phyloP scores from a whole-genome alignment of 1,284 basidiomycete genomes.

The Sporisorium iseilematis-ciliati region DNA sequence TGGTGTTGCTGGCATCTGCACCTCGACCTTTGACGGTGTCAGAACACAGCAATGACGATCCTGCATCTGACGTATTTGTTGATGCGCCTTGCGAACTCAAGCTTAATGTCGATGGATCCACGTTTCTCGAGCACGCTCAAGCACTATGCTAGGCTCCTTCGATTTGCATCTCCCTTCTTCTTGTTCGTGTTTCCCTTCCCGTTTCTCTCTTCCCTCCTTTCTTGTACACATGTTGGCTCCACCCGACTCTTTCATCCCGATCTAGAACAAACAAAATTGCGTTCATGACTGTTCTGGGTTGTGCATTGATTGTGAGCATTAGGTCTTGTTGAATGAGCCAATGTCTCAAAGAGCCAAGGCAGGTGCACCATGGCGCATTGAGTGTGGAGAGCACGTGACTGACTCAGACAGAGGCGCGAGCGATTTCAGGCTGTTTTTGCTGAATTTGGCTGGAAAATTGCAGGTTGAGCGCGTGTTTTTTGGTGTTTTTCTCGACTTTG shows the following conservation, averaged over 20 bases:
- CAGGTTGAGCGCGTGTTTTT: neutral
- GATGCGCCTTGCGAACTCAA: conserved; percentile 14
- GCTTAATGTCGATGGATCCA: conserved; percentile 6
- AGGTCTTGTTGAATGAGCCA: neutral
- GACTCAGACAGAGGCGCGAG: conserved; percentile 19
- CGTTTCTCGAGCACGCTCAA: neutral
- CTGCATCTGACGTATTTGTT: conserved; percentile 2
- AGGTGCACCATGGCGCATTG: neutral
- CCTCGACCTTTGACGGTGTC: neutral
- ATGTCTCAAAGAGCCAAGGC: neutral
- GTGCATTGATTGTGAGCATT: neutral
- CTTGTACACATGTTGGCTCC: neutral
- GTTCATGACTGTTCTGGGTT: neutral
- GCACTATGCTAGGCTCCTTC: neutral
- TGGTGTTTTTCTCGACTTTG: conserved; percentile 11
- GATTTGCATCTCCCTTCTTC: neutral
- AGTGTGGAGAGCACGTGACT: conserved; percentile 28
- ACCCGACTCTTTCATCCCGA: conserved; percentile 18
- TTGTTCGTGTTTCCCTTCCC: neutral
- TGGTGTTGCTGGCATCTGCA: conserved; percentile 14
- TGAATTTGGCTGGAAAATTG: conserved; percentile 2
- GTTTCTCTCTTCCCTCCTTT: neutral
- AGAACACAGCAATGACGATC: neutral
- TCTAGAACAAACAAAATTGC: conserved; percentile 26
- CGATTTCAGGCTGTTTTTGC: neutral